A percentile compares a stretch with the other conserved stretches of the same genome.
Evolutionary conservation across 805 yeast genomes (phyloP).

Genomic region (Cyberlindnera misumaiensis): DNA sequence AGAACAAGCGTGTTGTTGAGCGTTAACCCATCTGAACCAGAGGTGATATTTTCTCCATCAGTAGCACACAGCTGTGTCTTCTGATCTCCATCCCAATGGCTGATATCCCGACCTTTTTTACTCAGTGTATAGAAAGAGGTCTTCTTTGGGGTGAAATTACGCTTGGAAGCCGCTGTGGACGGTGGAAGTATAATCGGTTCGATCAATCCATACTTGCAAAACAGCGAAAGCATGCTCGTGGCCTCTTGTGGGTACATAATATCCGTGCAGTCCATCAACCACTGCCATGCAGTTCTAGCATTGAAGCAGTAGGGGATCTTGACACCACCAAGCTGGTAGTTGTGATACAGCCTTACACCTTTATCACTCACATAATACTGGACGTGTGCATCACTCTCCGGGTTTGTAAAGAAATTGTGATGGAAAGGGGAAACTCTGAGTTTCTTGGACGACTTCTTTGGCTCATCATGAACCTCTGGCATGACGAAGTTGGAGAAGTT

Average conservation of each 20-base stretch:
- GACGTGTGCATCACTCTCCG: constrained; percentile 73
- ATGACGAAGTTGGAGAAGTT: constrained; percentile 6
- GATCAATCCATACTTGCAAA: constrained; percentile 41
- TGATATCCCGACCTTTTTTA: constrained; percentile 33
- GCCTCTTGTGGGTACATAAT: constrained; percentile 49
- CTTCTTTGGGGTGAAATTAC: constrained; percentile 28
- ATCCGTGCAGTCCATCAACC: constrained; percentile 89
- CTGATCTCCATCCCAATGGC: constrained; percentile 26
- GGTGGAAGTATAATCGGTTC: constrained; percentile 35
- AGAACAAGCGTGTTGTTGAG: constrained; percentile 14
- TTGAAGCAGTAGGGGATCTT: constrained; percentile 45
- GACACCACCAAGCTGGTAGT: constrained; percentile 30
- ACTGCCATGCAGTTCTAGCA: constrained; percentile 77
- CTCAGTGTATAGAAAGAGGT: constrained; percentile 39
- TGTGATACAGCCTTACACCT: constrained; percentile 57
- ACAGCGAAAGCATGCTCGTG: constrained; percentile 40
- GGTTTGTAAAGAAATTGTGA: constrained; percentile 78
- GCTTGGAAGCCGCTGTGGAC: constrained; percentile 25
- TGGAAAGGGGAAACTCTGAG: constrained; percentile 52
- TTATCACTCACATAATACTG: constrained; percentile 67
- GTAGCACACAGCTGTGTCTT: constrained; percentile 9
- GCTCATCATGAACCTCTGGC: constrained; percentile 2
- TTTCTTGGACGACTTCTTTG: neutral
- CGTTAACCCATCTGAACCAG: constrained; percentile 9
- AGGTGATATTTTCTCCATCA: constrained; percentile 13